A percentile compares a stretch with the other conserved stretches of the same genome.
Conservation (phyloP, 371 early-diverging fungal genomes). For the Actinomortierella ambigua region DNA sequence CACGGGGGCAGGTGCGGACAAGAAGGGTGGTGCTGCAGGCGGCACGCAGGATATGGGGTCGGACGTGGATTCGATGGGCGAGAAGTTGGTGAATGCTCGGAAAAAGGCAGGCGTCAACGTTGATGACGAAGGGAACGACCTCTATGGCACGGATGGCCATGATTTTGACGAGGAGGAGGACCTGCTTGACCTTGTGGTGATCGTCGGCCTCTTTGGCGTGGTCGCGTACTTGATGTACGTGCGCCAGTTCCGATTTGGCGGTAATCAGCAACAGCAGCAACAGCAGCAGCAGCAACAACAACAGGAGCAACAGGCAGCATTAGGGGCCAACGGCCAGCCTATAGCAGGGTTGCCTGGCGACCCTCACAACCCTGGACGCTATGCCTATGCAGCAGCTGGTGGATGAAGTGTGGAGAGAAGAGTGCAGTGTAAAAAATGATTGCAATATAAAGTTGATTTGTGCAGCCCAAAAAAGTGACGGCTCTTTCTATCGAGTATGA, state of each 20-base stretch:
- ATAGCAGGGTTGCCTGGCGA: slow-evolving; percentile 31
- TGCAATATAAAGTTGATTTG: too few relatives aligned
- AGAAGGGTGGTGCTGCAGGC: not conserved
- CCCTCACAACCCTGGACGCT: slow-evolving; percentile 32
- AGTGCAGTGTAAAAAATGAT: too few relatives aligned
- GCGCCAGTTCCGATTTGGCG: slow-evolving; percentile 61
- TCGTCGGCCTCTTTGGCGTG: slow-evolving; percentile 57
- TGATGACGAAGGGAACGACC: slow-evolving; percentile 8
- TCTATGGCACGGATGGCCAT: slow-evolving; percentile 21
- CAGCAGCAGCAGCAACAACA: slow-evolving; percentile 14
- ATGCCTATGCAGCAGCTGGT: slow-evolving; percentile 37
- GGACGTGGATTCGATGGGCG: slow-evolving; percentile 25
- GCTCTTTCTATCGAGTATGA: too few relatives aligned
- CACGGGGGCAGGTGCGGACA: not conserved
- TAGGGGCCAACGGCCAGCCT: slow-evolving; percentile 5
- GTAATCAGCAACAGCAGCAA: slow-evolving; percentile 16
- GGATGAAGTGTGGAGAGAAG: slow-evolving; percentile 11
- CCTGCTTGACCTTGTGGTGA: slow-evolving; percentile 59
- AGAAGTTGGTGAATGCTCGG: slow-evolving; percentile 23
- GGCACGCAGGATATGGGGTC: slow-evolving; percentile 4
- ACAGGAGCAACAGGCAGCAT: too few relatives aligned
- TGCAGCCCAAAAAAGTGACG: too few relatives aligned
- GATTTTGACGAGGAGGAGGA: slow-evolving; percentile 56
- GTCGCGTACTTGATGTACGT: slow-evolving; percentile 71
- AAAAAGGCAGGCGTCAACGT: slow-evolving; percentile 14